Conservation (phyloP, 176 grass and related monocot genomes). For the Phoenix dactylifera region DNA sequence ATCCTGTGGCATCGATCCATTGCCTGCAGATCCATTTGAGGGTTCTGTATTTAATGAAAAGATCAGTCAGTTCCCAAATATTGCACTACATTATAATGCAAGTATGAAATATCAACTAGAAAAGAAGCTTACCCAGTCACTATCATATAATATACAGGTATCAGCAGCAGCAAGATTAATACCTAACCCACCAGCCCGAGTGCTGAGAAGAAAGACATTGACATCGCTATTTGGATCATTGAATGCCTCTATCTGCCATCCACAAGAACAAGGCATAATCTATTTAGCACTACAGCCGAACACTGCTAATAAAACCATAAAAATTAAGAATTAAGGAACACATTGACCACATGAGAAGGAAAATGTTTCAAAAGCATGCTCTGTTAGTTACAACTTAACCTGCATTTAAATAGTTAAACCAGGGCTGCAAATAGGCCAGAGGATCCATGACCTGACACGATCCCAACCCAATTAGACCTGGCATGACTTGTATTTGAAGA, state of each 20-base stretch:
- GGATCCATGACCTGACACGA: too few relatives aligned
- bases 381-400: too few relatives aligned
- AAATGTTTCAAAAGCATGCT: too few relatives aligned
- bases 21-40: slow-evolving; percentile 96
- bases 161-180: slow-evolving; percentile 91
- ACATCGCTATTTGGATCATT: slow-evolving; percentile 64
- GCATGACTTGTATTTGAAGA: too few relatives aligned
- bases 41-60: slow-evolving; percentile 52
- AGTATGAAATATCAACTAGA: not conserved
- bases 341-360: too few relatives aligned
- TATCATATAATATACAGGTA: slow-evolving; percentile 91
- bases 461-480: too few relatives aligned
- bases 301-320: too few relatives aligned
- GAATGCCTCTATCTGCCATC: slow-evolving; percentile 71
- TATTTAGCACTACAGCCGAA: too few relatives aligned
- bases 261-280: slow-evolving; percentile 2
- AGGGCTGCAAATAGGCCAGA: too few relatives aligned
- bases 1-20: slow-evolving; percentile 98
- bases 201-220: slow-evolving; percentile 83
- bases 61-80: not conserved
- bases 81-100: not conserved
- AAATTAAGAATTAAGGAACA: too few relatives aligned
- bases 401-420: too few relatives aligned
- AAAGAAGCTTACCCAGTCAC: slow-evolving; percentile 61
- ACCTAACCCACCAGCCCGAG: slow-evolving; percentile 79